These are phyloP conservation scores for Oryza rufipogon DNA, from an alignment of 176 grass and related monocot genomes.

Conservation along the genomic window DNA sequence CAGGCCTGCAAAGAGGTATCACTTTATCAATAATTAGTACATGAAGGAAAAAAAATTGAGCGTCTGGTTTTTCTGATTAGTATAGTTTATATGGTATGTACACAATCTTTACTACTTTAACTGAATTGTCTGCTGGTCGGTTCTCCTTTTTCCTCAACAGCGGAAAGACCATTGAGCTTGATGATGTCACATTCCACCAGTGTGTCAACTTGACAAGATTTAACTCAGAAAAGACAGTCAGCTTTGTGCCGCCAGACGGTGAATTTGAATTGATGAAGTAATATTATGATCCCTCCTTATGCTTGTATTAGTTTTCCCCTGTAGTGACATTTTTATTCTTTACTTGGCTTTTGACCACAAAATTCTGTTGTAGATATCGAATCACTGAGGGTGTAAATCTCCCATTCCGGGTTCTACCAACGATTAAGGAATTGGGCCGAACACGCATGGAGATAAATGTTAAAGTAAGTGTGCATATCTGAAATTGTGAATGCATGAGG, in stretches of 20 bases:
- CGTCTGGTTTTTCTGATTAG: conserved; percentile 34
- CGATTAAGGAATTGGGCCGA: conserved; percentile 98
- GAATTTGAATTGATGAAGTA: conserved; percentile 99
- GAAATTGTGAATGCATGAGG: conserved; percentile 2
- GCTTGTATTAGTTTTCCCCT: conserved; percentile 20
- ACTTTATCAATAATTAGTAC: conserved; percentile 16
- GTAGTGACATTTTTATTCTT: conserved; percentile 4
- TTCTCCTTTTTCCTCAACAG: conserved; percentile 49
- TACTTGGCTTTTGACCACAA: conserved; percentile 39
- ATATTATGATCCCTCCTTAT: conserved; percentile 37
- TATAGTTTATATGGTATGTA: conserved; percentile 12
- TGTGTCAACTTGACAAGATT: conserved; percentile 99
- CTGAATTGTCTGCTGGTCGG: conserved; percentile 8
- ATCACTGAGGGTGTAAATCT: conserved; percentile 99
- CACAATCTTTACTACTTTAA: not conserved
- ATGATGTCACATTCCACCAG: conserved; percentile 99
- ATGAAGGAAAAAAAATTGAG: not conserved
- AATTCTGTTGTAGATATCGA: conserved; percentile 77
- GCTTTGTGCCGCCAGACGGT: conserved; percentile 97
- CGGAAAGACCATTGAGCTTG: conserved; percentile 98
- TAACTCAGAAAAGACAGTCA: conserved; percentile 99
- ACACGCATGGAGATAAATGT: conserved; percentile 98
- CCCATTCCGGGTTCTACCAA: conserved; percentile 94
- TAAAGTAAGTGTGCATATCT: conserved; percentile 69
- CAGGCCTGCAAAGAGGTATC: conserved; percentile 90